A percentile compares a stretch with the other conserved stretches of the same genome.
These are phyloP conservation scores for Aspergillus vadensis DNA, from an alignment of 2,329 filamentous ascomycete species.

Conservation along the genomic window DNA sequence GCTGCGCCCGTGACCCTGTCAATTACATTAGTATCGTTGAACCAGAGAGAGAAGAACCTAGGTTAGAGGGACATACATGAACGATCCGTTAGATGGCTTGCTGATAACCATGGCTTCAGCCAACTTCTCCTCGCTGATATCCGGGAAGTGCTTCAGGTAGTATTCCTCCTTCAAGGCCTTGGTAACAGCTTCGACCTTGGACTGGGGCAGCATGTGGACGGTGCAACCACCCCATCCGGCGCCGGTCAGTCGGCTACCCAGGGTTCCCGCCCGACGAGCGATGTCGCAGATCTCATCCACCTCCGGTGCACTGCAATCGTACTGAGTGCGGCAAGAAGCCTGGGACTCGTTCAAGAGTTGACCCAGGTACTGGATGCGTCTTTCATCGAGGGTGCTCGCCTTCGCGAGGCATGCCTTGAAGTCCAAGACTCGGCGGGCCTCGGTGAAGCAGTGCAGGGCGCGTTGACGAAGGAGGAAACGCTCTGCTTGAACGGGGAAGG, in stretches of 20 bases:
- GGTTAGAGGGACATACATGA: constrained; percentile 38
- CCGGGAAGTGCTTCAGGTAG: constrained; percentile 71
- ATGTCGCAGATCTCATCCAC: constrained; percentile 86
- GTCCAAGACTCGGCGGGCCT: constrained; percentile 80
- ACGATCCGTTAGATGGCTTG: constrained; percentile 62
- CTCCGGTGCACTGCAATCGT: constrained; percentile 90
- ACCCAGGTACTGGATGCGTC: constrained; percentile 73
- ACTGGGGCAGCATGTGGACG: constrained; percentile 85
- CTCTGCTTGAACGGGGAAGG: constrained; percentile 85
- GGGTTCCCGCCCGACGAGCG: constrained; percentile 74
- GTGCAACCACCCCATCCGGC: constrained; percentile 97
- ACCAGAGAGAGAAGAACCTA: neutral
- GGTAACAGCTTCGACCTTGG: constrained; percentile 77
- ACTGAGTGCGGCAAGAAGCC: constrained; percentile 79
- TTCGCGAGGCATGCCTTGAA: constrained; percentile 75
- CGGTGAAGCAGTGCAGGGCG: constrained; percentile 85
- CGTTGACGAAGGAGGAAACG: constrained; percentile 85
- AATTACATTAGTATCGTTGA: constrained; percentile 17
- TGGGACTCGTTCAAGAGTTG: constrained; percentile 87
- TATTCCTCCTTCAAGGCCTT: constrained; percentile 79
- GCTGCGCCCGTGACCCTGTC: constrained; percentile 41
- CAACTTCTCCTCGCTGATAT: constrained; percentile 71
- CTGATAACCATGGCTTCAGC: constrained; percentile 83
- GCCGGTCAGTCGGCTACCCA: constrained; percentile 84
- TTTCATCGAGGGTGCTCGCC: constrained; percentile 58